Evolutionary conservation across 2,329 filamentous ascomycete genomes (phyloP).

Genomic region (Lecanosticta acicola): DNA sequence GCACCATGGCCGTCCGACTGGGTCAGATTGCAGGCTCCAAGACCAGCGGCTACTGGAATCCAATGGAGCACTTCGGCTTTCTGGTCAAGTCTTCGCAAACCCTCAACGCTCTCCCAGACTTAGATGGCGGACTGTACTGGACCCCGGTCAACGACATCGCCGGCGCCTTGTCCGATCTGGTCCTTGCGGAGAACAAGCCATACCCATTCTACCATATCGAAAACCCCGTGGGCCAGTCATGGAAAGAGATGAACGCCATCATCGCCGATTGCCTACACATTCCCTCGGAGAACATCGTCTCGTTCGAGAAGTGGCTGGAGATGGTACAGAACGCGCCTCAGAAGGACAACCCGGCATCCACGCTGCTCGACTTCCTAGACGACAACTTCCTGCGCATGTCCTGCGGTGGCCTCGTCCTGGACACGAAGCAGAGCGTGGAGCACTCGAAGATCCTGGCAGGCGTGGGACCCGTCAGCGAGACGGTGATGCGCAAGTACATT

Average conservation of each 20-base stretch:
- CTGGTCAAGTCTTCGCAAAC: constrained; percentile 48
- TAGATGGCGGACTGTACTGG: constrained; percentile 43
- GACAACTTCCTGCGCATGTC: constrained; percentile 40
- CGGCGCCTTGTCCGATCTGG: constrained; percentile 32
- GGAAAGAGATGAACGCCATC: constrained; percentile 35
- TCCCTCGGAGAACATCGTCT: constrained; percentile 27
- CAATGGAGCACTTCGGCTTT: constrained; percentile 47
- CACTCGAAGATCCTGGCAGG: constrained; percentile 36
- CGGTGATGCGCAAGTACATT: constrained; percentile 33
- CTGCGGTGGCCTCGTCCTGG: constrained; percentile 42
- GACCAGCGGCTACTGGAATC: constrained; percentile 51
- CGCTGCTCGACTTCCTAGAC: constrained; percentile 33
- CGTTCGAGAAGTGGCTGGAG: constrained; percentile 40
- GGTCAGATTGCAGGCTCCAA: constrained; percentile 52
- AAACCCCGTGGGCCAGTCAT: constrained; percentile 41
- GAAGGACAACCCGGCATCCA: constrained; percentile 31
- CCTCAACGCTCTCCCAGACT: constrained; percentile 38
- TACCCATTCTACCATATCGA: constrained; percentile 44
- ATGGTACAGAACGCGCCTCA: constrained; percentile 28
- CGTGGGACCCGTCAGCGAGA: constrained; percentile 32
- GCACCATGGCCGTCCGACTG: constrained; percentile 40
- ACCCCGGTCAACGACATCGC: constrained; percentile 43
- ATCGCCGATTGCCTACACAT: constrained; percentile 35
- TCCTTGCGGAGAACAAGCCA: constrained; percentile 18
- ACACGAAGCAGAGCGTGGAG: constrained; percentile 31